Conservation (phyloP, 768 basidiomycete species). For the Leccinum obscurum region DNA sequence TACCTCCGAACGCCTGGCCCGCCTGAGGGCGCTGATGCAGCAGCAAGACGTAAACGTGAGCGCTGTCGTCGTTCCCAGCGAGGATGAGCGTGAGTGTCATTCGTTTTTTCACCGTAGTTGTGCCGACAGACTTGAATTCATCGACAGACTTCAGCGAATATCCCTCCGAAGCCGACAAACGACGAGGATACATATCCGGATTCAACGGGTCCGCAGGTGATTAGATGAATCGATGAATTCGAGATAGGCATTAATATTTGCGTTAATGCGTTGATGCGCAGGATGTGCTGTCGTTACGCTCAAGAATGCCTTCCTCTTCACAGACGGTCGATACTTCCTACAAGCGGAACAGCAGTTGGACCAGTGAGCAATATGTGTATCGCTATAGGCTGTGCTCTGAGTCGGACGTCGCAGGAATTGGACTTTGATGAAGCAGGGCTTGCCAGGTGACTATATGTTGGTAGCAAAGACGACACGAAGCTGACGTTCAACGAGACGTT, state of each 20-base stretch:
- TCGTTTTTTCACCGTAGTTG: not conserved
- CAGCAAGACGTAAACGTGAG: slow-evolving; percentile 53
- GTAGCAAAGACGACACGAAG: slow-evolving; percentile 2
- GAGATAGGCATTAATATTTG: not conserved
- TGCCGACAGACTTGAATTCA: slow-evolving; percentile 1
- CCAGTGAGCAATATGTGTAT: slow-evolving; percentile 43
- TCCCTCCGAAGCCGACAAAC: slow-evolving; percentile 77
- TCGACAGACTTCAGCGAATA: slow-evolving; percentile 84
- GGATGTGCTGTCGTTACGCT: slow-evolving; percentile 77
- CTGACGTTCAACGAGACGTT: slow-evolving; percentile 54
- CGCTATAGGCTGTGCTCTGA: slow-evolving; percentile 4
- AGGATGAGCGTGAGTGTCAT: slow-evolving; percentile 78
- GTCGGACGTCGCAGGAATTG: slow-evolving; percentile 59
- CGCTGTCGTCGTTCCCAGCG: slow-evolving; percentile 83
- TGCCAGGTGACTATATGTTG: slow-evolving; percentile 54
- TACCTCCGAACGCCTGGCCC: slow-evolving; percentile 62
- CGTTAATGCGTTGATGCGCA: slow-evolving; percentile 28
- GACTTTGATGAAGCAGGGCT: slow-evolving; percentile 90
- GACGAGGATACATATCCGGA: slow-evolving; percentile 87
- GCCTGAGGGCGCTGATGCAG: slow-evolving; percentile 71
- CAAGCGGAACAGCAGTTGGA: slow-evolving; percentile 93
- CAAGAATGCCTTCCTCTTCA: slow-evolving; percentile 79
- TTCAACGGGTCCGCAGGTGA: slow-evolving; percentile 93
- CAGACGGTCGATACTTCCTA: slow-evolving; percentile 93
- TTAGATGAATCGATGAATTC: slow-evolving; percentile 10